phyloP scores from a whole-genome alignment of 1,284 basidiomycete species.

The Hymenochaete sp. region DNA sequence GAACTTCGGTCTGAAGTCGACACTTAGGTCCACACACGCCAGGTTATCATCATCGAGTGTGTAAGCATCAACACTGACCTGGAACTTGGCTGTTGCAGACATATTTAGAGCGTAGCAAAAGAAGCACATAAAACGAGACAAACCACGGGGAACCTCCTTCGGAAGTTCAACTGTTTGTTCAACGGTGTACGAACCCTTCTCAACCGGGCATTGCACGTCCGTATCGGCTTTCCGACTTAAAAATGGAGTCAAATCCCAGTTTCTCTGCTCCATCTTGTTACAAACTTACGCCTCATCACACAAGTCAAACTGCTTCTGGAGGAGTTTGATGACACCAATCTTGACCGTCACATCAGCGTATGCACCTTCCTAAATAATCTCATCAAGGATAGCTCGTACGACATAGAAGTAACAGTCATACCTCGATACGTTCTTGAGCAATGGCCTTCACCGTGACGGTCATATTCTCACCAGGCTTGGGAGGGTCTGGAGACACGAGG shows the following conservation, averaged over 20 bases:
- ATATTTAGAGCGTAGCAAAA: background rate
- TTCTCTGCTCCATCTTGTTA: constrained; percentile 2
- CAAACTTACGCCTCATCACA: constrained; percentile 85
- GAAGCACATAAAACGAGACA: constrained; percentile 8
- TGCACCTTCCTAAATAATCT: constrained; percentile 69
- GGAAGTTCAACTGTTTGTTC: constrained; percentile 77
- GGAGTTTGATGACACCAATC: constrained; percentile 78
- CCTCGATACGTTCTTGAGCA: constrained; percentile 57
- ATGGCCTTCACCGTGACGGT: constrained; percentile 69
- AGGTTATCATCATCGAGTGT: constrained; percentile 74
- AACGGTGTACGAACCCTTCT: constrained; percentile 61
- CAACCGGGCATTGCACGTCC: constrained; percentile 71
- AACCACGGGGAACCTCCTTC: constrained; percentile 83
- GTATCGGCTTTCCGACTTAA: constrained; percentile 58
- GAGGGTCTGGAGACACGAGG: constrained; percentile 70
- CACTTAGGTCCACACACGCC: constrained; percentile 71
- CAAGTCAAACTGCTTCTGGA: constrained; percentile 76
- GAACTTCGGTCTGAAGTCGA: constrained; percentile 55
- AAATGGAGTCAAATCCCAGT: constrained; percentile 15
- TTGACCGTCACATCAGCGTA: constrained; percentile 84
- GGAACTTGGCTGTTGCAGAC: constrained; percentile 69
- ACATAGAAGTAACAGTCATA: no score
- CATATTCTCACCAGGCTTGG: constrained; percentile 72
- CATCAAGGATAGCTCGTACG: background rate
- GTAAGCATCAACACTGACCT: constrained; percentile 62